These are phyloP conservation scores for Euphorbia lathyris DNA, from an alignment of 345 rosid genomes.

Conservation along the genomic window DNA sequence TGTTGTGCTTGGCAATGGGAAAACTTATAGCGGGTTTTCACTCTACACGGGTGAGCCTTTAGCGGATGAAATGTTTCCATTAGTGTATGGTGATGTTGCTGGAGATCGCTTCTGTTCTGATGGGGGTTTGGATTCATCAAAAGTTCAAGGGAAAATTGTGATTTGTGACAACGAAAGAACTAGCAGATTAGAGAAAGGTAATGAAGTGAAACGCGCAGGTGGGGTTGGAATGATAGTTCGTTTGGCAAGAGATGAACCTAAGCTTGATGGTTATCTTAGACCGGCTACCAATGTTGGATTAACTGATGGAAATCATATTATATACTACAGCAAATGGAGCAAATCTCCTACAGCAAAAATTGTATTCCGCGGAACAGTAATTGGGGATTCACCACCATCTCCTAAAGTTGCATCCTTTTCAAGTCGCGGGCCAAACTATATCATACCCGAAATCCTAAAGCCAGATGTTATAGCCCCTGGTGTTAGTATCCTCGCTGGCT, in stretches of 20 bases:
- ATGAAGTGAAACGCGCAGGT: conserved; percentile 27
- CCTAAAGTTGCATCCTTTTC: conserved; percentile 33
- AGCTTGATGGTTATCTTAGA: conserved; percentile 25
- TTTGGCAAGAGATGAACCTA: conserved; percentile 22
- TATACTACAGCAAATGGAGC: conserved; percentile 16
- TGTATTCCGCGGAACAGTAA: conserved; percentile 25
- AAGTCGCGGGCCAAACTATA: conserved; percentile 27
- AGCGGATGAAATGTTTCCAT: conserved; percentile 35
- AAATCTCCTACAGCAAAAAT: conserved; percentile 27
- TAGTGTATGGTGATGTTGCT: conserved; percentile 60
- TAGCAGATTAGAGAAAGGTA: conserved; percentile 28
- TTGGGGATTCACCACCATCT: conserved; percentile 25
- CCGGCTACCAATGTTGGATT: conserved; percentile 31
- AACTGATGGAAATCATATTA: conserved; percentile 16
- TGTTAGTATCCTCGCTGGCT: conserved; percentile 30
- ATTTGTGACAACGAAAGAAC: conserved; percentile 26
- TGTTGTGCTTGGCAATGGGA: conserved; percentile 62
- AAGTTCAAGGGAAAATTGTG: conserved; percentile 30
- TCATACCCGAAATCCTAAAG: conserved; percentile 28
- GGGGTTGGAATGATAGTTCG: conserved; percentile 32
- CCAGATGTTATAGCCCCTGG: conserved; percentile 35
- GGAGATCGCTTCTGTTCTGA: conserved; percentile 43
- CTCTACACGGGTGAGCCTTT: conserved; percentile 58
- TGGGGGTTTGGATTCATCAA: conserved; percentile 15
- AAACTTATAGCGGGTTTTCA: conserved; percentile 53